Evolutionary conservation across 805 yeast genomes (phyloP).

Genomic region (Kodamaea fukazawae): DNA sequence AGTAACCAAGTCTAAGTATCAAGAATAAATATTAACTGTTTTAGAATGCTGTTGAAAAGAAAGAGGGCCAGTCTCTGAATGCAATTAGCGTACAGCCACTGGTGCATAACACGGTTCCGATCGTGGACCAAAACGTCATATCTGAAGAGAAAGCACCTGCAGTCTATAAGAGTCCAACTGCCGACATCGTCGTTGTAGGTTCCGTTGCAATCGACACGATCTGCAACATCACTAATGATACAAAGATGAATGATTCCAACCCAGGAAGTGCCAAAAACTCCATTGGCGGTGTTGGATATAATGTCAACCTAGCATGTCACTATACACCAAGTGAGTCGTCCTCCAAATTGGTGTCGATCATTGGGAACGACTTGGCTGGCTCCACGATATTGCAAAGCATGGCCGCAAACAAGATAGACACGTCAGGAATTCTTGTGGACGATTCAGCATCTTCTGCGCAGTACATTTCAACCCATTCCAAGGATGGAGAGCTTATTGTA

Average conservation of each 20-base stretch:
- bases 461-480: slow-evolving; percentile 66
- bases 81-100: too few relatives aligned
- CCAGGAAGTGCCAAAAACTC: slow-evolving; percentile 60
- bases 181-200: slow-evolving; percentile 55
- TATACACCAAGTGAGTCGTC: slow-evolving; percentile 19
- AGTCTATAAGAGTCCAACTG: too few relatives aligned
- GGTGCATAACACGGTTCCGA: too few relatives aligned
- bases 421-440: slow-evolving; percentile 38
- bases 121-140: too few relatives aligned
- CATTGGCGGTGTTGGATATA: slow-evolving; percentile 84
- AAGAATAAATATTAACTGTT: neutral
- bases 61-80: too few relatives aligned
- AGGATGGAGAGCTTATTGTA: slow-evolving; percentile 59
- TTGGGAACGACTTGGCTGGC: slow-evolving; percentile 63
- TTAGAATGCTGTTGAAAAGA: neutral
- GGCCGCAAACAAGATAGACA: slow-evolving; percentile 23
- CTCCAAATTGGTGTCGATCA: slow-evolving; percentile 51
- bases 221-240: slow-evolving; percentile 38
- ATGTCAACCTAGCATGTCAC: slow-evolving; percentile 64
- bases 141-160: too few relatives aligned
- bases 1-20: slow-evolving; percentile 6
- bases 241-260: slow-evolving; percentile 58
- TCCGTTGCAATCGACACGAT: slow-evolving; percentile 75
- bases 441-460: slow-evolving; percentile 52
- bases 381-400: slow-evolving; percentile 32